Evolutionary conservation across 768 basidiomycete species (phyloP).

Genomic region (Tricholoma sp.): DNA sequence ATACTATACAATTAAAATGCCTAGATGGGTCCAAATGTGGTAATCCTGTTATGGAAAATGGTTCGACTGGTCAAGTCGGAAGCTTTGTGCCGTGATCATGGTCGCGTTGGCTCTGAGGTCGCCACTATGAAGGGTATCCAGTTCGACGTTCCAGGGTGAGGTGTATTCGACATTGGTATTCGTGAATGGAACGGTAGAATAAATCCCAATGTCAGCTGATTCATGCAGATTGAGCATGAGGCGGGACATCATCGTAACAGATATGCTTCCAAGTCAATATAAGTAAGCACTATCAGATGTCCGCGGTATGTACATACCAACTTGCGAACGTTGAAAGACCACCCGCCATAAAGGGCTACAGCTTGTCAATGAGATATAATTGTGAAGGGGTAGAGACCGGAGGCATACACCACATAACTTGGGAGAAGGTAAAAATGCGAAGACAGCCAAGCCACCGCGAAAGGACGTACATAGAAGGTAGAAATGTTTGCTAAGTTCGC

Average conservation of each 20-base stretch:
- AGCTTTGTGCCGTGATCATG: not conserved
- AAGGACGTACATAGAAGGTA: slow-evolving; percentile 27
- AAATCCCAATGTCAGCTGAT: slow-evolving; percentile 31
- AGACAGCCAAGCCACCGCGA: not conserved
- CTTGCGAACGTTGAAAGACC: slow-evolving; percentile 45
- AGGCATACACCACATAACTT: slow-evolving; percentile 24
- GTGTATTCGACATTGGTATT: slow-evolving; percentile 18
- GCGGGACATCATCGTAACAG: slow-evolving; percentile 49
- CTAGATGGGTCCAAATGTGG: not conserved
- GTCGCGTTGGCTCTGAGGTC: slow-evolving; percentile 2
- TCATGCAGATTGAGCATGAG: slow-evolving; percentile 52
- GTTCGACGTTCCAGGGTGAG: slow-evolving; percentile 13
- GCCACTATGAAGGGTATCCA: slow-evolving; percentile 23
- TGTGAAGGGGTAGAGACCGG: not conserved
- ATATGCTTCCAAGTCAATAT: slow-evolving; percentile 29
- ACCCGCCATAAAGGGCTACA: slow-evolving; percentile 41
- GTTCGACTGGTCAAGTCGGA: not conserved
- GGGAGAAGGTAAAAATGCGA: not conserved
- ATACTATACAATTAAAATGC: not conserved
- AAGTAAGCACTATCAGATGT: not conserved
- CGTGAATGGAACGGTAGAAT: slow-evolving; percentile 19
- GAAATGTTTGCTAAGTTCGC: slow-evolving; percentile 45
- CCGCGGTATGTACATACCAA: slow-evolving; percentile 28
- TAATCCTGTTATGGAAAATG: not conserved
- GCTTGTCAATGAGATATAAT: not conserved